Evolutionary conservation across 176 grass and related monocot genomes (phyloP), one percentile per base, ranked within the genome.

Genomic region (Guadua angustifolia): DNA sequence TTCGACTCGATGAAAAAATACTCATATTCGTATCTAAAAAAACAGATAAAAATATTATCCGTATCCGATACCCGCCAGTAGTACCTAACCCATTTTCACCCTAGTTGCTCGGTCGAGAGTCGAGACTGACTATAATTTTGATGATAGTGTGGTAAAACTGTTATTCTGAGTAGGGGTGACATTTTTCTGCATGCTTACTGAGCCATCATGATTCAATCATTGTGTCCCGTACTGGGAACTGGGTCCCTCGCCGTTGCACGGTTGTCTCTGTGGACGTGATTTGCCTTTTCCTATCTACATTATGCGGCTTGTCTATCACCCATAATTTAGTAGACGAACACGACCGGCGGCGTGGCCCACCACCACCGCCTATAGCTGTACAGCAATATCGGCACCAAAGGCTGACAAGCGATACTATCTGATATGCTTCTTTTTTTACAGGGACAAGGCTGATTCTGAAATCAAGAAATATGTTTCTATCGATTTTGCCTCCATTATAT

Each of bases 261-360:
- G 6, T 59, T 40, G 47, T 74, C 70, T 50, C 70, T 50, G 42
- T 44, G 32, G 55, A 73, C 81, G 71, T 32, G 72, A 51, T 39
- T 16, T 15, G 6, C 79, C 50, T 61, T 80, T 40, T 21, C 26
- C 40, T 1, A 9, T n/a, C 26, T 5, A 66, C 24, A 43, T 70
- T 43, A 42, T 42, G 12, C 52, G 16, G 4, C 21, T 32, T 64
- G 18, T 78, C 58, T 11, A 44, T 43, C 33, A 7, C 43, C 42
- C 21, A 24, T 43, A 36, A 36, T 56, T 69, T 39, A 9, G 11
- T 19, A 46, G 44, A 78, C 29, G 56, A 19, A 43, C 53, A 71
- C 35, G 45, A 64, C 29, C 65, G 7, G 36, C 18, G 7, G 9
- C 35, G 9, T 64, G 87, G 51, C 63, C 77, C 62, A 38, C 71